Percentiles rank a stretch among this genome's conserved stretches.
These are phyloP conservation scores for Pleurostoma richardsiae DNA, from an alignment of 2,329 filamentous ascomycete species.

Conservation along the genomic window DNA sequence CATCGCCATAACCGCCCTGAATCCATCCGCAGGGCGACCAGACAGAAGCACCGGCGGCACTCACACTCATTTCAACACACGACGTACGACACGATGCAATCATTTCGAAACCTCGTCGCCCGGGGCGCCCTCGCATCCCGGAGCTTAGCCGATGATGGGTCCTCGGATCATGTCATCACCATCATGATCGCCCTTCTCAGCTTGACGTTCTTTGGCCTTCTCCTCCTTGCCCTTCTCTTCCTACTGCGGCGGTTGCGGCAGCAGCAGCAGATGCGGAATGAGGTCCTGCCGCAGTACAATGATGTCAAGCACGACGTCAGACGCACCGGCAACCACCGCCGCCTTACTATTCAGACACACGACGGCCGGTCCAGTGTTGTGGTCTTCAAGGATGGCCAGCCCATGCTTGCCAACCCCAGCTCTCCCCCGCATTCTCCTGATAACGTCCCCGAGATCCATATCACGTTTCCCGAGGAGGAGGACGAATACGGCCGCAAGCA, in stretches of 20 bases:
- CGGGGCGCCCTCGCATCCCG: constrained; percentile 44
- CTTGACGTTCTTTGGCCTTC: constrained; percentile 67
- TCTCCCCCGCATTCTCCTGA: constrained; percentile 74
- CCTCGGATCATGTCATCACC: constrained; percentile 60
- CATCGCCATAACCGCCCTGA: too few species aligned
- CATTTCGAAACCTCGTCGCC: constrained; percentile 29
- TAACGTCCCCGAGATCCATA: constrained; percentile 90
- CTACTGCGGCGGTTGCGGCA: constrained; percentile 63
- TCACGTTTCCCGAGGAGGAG: constrained; percentile 95
- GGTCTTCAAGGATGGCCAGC: constrained; percentile 71
- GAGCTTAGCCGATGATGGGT: constrained; percentile 32
- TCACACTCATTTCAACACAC: too few species aligned
- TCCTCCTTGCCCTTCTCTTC: constrained; percentile 64
- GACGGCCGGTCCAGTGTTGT: constrained; percentile 63
- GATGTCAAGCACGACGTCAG: constrained; percentile 38
- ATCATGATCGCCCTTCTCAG: constrained; percentile 76
- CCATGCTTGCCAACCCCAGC: constrained; percentile 69
- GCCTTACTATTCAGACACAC: constrained; percentile 54
- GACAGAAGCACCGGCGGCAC: too few species aligned
- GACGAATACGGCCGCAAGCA: constrained; percentile 77
- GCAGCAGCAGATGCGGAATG: constrained; percentile 39
- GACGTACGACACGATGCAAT: constrained; percentile 24
- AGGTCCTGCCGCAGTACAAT: constrained; percentile 66
- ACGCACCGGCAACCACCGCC: constrained; percentile 44
- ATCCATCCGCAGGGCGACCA: too few species aligned